These are phyloP conservation scores for Dictyostelium brefeldianum DNA, from an alignment of 78 protist genomes.

Conservation along the genomic window DNA sequence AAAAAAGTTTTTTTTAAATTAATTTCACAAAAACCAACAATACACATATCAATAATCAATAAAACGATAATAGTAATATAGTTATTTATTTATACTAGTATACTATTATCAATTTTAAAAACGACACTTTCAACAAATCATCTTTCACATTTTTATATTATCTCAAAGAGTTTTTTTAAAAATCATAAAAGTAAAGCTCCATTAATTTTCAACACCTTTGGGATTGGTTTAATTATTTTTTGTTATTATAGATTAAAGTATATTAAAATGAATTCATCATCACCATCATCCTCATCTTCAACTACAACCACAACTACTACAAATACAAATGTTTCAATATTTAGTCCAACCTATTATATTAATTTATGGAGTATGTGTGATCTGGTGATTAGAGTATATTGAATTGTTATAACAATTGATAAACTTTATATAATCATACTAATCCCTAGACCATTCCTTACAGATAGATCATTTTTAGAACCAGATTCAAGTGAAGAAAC, in stretches of 20 bases:
- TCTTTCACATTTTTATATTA: neutral
- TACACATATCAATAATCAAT: no score
- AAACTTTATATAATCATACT: no score
- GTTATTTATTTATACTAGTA: no score
- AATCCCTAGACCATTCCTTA: neutral
- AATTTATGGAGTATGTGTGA: slow-evolving; percentile 4
- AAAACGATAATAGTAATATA: no score
- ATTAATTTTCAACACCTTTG: slow-evolving; percentile 8
- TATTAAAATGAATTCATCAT: neutral
- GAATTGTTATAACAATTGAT: no score
- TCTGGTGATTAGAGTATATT: no score
- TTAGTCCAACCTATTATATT: neutral
- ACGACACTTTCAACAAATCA: neutral
- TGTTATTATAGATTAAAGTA: neutral
- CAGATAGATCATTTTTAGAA: slow-evolving; percentile 8
- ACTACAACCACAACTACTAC: neutral
- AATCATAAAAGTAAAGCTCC: neutral
- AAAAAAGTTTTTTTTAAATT: no score
- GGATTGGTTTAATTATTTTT: slow-evolving; percentile 3
- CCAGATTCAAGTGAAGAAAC: slow-evolving; percentile 59
- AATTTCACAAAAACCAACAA: no score
- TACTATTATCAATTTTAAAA: neutral
- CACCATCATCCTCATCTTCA: neutral
- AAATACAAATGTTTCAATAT: neutral
- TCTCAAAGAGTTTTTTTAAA: slow-evolving; percentile 7